phyloP scores from a whole-genome alignment of 2,329 filamentous ascomycete species.

The Delphinella strobiligena region DNA sequence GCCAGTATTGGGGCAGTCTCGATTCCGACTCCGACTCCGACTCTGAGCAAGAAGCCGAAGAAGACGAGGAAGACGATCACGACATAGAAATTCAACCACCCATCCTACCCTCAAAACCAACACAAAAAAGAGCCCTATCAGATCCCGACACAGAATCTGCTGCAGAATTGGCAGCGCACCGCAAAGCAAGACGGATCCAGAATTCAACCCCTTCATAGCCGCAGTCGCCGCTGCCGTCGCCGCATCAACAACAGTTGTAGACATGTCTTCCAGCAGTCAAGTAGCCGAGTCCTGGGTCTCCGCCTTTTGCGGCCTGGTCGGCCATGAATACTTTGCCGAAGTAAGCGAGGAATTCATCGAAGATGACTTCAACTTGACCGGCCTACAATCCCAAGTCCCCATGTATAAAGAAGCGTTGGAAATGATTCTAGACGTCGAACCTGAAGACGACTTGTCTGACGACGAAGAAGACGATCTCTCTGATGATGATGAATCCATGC shows the following conservation, averaged over 20 bases:
- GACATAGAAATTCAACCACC: no score
- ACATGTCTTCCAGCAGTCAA: conserved; percentile 46
- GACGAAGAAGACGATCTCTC: conserved; percentile 50
- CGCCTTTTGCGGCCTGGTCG: conserved; percentile 87
- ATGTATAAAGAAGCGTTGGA: conserved; percentile 99
- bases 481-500: conserved; percentile 45
- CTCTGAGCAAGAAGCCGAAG: no score
- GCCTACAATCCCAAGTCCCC: conserved; percentile 83
- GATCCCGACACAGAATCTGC: background rate
- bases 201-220: background rate
- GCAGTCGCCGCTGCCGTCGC: conserved; percentile 1
- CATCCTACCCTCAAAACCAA: no score
- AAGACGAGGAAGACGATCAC: no score
- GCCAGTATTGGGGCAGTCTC: no score
- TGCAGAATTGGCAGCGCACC: background rate
- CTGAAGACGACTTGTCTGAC: conserved; percentile 70
- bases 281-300: conserved; percentile 89
- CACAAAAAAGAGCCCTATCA: no score
- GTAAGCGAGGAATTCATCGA: conserved; percentile 99
- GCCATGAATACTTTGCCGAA: conserved; percentile 98
- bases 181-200: background rate
- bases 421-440: conserved; percentile 98
- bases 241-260: no score
- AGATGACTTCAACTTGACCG: conserved; percentile 98
- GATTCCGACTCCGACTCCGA: no score